These are phyloP conservation scores for Olyra latifolia DNA, from an alignment of 176 grass and related monocot genomes.

Conservation along the genomic window DNA sequence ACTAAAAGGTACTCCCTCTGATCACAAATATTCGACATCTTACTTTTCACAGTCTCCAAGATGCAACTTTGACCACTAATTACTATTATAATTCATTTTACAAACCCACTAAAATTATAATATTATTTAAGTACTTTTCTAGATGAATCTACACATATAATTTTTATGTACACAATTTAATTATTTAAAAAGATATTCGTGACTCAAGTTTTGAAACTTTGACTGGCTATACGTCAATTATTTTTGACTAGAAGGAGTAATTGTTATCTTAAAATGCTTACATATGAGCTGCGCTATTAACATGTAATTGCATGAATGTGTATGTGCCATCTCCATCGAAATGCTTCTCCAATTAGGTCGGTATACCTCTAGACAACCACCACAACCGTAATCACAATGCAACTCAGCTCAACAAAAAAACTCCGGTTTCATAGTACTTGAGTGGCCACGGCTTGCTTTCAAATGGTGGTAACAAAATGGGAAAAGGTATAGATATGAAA, in stretches of 20 bases:
- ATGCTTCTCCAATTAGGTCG: background rate
- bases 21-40: background rate
- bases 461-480: background rate
- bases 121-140: too few relatives aligned
- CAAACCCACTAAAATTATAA: too few relatives aligned
- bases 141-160: too few relatives aligned
- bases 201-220: too few relatives aligned
- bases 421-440: background rate
- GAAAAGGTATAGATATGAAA: too few relatives aligned
- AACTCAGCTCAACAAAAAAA: background rate
- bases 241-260: background rate
- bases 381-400: background rate
- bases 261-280: background rate
- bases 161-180: too few relatives aligned
- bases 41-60: too few relatives aligned
- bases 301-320: background rate
- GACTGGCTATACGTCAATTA: too few relatives aligned
- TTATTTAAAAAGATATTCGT: too few relatives aligned
- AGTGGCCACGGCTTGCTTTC: background rate
- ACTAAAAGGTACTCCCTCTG: background rate
- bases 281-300: background rate
- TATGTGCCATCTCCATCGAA: conserved; percentile 10
- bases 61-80: background rate
- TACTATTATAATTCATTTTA: background rate
- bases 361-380: background rate